phyloP scores from a whole-genome alignment of 2,329 filamentous ascomycete species.

The Uncinocarpus reesii region DNA sequence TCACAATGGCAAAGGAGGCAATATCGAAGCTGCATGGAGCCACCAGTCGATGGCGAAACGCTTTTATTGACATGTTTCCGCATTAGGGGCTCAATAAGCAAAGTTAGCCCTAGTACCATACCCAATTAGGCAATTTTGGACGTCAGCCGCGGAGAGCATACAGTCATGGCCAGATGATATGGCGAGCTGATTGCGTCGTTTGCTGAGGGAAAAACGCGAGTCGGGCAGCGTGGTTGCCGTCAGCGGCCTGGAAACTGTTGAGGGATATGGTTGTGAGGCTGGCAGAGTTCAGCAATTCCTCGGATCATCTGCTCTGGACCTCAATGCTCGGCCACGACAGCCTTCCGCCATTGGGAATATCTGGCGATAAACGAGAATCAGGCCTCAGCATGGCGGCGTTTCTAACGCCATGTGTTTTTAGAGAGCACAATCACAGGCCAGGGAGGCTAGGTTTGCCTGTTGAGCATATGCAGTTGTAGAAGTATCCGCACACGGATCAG shows the following conservation, averaged over 20 bases:
- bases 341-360: background rate
- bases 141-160: background rate
- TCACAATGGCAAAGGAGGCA: constrained; percentile 9
- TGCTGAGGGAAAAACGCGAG: constrained; percentile 5
- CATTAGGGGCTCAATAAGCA: constrained; percentile 13
- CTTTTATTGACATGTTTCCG: constrained; percentile 11
- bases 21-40: background rate
- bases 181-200: background rate
- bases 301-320: no score
- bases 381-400: background rate
- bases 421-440: background rate
- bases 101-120: constrained; percentile 11
- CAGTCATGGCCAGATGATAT: background rate
- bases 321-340: background rate
- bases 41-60: constrained; percentile 2
- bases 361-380: background rate
- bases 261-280: no score
- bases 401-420: background rate
- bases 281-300: background rate
- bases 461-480: background rate
- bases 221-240: background rate
- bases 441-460: background rate
- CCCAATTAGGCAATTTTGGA: constrained; percentile 10
- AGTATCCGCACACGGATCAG: background rate
- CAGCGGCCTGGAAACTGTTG: no score